These are phyloP conservation scores for Citrus sp. DNA, from an alignment of 345 rosid genomes.

Conservation along the genomic window DNA sequence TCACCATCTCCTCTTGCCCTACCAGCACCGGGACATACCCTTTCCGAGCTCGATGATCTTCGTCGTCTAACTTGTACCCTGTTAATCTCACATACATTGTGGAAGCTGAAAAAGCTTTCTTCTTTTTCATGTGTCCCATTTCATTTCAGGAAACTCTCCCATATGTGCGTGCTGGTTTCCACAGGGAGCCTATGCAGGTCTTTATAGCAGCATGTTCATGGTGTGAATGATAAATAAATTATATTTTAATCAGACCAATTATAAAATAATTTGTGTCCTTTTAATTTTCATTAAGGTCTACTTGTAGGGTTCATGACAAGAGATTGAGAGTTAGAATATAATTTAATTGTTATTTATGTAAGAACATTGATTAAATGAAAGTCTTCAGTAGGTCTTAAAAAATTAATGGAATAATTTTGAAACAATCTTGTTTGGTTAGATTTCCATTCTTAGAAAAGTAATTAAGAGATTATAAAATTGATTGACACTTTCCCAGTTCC, in stretches of 20 bases:
- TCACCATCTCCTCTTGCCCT: constrained; percentile 7
- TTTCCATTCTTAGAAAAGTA: no score
- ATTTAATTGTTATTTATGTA: no score
- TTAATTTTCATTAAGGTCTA: no score
- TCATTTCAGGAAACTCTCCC: background rate
- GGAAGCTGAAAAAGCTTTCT: background rate
- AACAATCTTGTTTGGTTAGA: no score
- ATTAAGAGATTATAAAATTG: no score
- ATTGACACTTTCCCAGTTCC: no score
- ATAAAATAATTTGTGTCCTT: background rate
- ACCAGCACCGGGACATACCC: constrained; percentile 32
- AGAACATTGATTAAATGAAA: background rate
- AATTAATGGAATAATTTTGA: no score
- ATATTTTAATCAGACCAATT: background rate
- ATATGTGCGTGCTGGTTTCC: background rate
- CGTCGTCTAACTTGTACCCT: background rate
- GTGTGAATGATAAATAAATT: background rate
- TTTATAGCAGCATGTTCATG: background rate
- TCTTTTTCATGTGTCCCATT: background rate
- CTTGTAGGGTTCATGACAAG: no score
- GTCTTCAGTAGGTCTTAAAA: no score
- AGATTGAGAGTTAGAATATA: no score
- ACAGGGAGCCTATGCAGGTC: background rate
- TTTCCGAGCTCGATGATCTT: constrained; percentile 11
- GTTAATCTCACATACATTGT: constrained; percentile 3